Percentiles rank a stretch among this genome's conserved stretches.
phyloP scores from a whole-genome alignment of 2,329 filamentous ascomycete genomes.

The Ceratocystis cacaofunesta region DNA sequence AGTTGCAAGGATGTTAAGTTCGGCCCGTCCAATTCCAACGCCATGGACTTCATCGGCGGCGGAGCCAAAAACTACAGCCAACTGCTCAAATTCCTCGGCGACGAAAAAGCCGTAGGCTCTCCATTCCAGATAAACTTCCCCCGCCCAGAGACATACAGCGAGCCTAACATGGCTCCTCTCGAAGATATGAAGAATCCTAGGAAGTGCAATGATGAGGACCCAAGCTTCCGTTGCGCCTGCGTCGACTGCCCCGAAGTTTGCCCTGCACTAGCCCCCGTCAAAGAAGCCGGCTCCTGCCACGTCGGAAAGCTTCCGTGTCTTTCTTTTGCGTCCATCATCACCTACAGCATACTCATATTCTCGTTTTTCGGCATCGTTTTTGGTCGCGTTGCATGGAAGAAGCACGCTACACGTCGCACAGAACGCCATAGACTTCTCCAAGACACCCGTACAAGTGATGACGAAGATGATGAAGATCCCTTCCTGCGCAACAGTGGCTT shows the following conservation, averaged over 20 bases:
- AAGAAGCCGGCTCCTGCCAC: constrained; percentile 54
- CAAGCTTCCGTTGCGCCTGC: constrained; percentile 77
- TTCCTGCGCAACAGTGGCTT: constrained; percentile 55
- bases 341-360: constrained; percentile 63
- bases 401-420: constrained; percentile 57
- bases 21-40: constrained; percentile 79
- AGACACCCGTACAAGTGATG: constrained; percentile 69
- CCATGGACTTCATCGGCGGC: constrained; percentile 91
- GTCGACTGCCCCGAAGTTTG: constrained; percentile 84
- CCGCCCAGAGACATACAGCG: constrained; percentile 25
- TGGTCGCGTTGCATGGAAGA: constrained; percentile 62
- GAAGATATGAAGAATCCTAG: constrained; percentile 54
- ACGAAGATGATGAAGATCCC: constrained; percentile 68
- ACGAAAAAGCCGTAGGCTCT: constrained; percentile 81
- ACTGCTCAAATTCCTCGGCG: constrained; percentile 80
- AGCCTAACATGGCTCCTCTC: constrained; percentile 52
- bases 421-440: constrained; percentile 78
- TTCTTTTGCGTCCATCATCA: constrained; percentile 79
- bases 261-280: constrained; percentile 63
- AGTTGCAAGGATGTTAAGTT: constrained; percentile 99
- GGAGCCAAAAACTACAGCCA: constrained; percentile 80
- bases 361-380: constrained; percentile 50
- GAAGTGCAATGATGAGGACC: constrained; percentile 79
- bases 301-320: constrained; percentile 84
- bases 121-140: constrained; percentile 98